Percentiles rank a stretch among this genome's conserved stretches.
These are phyloP conservation scores for Backusella psychrophila DNA, from an alignment of 192 early-diverging fungal genomes.

Conservation along the genomic window DNA sequence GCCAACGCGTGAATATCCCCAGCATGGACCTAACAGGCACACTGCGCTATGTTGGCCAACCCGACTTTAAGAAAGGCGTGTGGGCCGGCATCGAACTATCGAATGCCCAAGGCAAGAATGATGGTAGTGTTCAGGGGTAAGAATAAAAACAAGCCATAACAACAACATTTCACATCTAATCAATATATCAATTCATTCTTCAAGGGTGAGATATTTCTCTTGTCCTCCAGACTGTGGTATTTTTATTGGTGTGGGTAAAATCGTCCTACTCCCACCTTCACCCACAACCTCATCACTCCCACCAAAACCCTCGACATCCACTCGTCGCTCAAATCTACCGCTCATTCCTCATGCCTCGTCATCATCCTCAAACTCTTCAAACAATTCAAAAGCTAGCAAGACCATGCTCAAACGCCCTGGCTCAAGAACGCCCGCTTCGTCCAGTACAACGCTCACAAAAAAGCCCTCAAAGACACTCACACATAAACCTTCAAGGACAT, in stretches of 20 bases:
- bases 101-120: slow-evolving; percentile 72
- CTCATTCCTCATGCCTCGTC: background rate
- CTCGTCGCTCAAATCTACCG: slow-evolving; percentile 6
- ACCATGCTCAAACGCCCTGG: background rate
- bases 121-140: slow-evolving; percentile 67
- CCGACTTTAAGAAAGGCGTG: slow-evolving; percentile 66
- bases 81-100: slow-evolving; percentile 77
- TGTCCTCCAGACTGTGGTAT: slow-evolving; percentile 26
- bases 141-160: background rate
- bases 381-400: background rate
- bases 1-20: slow-evolving; percentile 20
- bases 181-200: background rate
- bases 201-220: slow-evolving; percentile 26
- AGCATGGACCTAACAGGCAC: slow-evolving; percentile 43
- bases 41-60: slow-evolving; percentile 67
- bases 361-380: background rate
- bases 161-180: background rate
- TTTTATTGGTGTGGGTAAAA: slow-evolving; percentile 25
- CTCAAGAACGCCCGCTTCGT: background rate
- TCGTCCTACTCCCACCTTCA: background rate
- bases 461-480: background rate
- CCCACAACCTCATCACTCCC: background rate
- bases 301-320: background rate
- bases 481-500: background rate
- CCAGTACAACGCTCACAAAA: background rate